These are phyloP conservation scores for Sordariomycetes sp. DNA, from an alignment of 2,329 filamentous ascomycete species.

Conservation along the genomic window DNA sequence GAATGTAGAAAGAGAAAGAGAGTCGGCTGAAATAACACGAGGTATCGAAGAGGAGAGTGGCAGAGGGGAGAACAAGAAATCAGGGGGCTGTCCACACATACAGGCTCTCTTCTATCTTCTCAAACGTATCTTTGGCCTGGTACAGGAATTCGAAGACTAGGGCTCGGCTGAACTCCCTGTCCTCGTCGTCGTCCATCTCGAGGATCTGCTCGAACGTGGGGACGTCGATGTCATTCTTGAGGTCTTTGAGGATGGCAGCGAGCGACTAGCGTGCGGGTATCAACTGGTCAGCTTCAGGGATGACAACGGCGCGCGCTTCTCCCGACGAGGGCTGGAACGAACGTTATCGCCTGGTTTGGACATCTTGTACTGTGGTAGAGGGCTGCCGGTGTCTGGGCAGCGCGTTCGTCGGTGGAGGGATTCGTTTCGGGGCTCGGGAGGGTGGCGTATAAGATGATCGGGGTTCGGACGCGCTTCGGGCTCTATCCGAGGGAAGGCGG, in stretches of 20 bases:
- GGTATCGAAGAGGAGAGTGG: not conserved
- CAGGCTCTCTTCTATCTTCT: slow-evolving; percentile 73
- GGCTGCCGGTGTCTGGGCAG: not conserved
- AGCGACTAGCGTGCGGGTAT: not conserved
- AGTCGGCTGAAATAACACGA: no score
- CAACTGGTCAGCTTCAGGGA: not conserved
- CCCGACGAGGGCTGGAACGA: not conserved
- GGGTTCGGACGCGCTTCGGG: not conserved
- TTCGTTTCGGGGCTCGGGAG: not conserved
- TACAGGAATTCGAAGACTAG: slow-evolving; percentile 91
- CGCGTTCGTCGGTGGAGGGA: not conserved
- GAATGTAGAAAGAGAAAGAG: not conserved
- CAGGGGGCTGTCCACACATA: slow-evolving; percentile 29
- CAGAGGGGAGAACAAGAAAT: not conserved
- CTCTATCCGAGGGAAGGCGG: not conserved
- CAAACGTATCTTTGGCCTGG: slow-evolving; percentile 79
- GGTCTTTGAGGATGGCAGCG: not conserved
- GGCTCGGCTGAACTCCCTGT: slow-evolving; percentile 76
- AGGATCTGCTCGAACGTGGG: slow-evolving; percentile 87
- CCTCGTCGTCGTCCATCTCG: slow-evolving; percentile 91
- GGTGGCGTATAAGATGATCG: not conserved
- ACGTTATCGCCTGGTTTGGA: not conserved
- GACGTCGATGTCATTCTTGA: slow-evolving; percentile 56
- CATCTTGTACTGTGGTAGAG: not conserved
- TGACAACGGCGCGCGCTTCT: not conserved